A percentile compares a stretch with the other conserved stretches of the same genome.
These are phyloP conservation scores for Yamadazyma insecticola DNA, from an alignment of 805 yeast species.

Conservation along the genomic window DNA sequence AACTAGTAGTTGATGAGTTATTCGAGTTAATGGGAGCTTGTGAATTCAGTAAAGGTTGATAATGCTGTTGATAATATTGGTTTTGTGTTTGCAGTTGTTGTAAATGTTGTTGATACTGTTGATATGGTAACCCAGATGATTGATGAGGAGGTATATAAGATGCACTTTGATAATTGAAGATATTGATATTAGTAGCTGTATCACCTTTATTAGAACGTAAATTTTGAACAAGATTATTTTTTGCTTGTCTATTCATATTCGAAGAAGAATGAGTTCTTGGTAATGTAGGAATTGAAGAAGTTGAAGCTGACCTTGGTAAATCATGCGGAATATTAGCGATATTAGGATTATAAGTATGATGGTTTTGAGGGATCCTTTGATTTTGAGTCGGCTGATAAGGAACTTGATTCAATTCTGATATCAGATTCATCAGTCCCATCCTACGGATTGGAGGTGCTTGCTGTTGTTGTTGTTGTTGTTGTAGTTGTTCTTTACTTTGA, in stretches of 20 bases:
- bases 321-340: too few species aligned
- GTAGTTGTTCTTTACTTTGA: background rate
- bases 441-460: background rate
- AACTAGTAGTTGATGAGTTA: conserved; percentile 12
- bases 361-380: too few species aligned
- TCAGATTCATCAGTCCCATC: background rate
- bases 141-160: conserved; percentile 12
- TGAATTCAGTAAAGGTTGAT: too few species aligned
- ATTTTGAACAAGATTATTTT: conserved; percentile 8
- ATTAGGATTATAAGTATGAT: too few species aligned
- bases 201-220: conserved; percentile 10
- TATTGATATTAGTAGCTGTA: conserved; percentile 12
- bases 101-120: conserved; percentile 12
- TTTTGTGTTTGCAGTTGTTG: conserved; percentile 9
- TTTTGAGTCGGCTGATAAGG: too few species aligned
- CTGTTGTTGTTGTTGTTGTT: background rate
- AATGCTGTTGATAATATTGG: conserved; percentile 7
- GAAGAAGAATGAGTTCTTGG: conserved; percentile 8
- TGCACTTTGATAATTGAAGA: conserved; percentile 11
- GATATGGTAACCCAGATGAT: conserved; percentile 12
- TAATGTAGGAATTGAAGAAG: conserved; percentile 1
- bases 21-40: too few species aligned
- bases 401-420: too few species aligned
- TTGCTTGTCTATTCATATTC: conserved; percentile 5
- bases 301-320: conserved; percentile 5